Conservation (phyloP, 169 alveolate species). For the Neospora caninum region DNA sequence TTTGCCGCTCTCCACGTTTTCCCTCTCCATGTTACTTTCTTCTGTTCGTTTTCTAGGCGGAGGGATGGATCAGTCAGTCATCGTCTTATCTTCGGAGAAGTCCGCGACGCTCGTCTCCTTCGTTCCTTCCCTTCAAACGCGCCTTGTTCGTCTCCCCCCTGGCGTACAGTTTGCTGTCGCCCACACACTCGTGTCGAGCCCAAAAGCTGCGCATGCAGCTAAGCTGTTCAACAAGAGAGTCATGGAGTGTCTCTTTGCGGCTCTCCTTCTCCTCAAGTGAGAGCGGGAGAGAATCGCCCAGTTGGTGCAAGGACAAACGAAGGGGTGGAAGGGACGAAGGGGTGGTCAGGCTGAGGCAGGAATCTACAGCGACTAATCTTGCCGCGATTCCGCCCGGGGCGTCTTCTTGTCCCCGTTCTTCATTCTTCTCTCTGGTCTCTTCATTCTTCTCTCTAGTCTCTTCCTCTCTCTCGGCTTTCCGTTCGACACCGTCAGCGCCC, state of each 20-base stretch:
- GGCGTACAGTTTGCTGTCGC: background rate
- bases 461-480: too few relatives aligned
- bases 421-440: background rate
- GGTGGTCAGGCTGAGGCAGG: too few relatives aligned
- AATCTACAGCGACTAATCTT: too few relatives aligned
- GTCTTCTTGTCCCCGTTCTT: background rate
- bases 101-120: slow-evolving; percentile 1
- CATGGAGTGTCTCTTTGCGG: slow-evolving; percentile 6
- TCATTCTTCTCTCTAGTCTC: background rate
- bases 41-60: background rate
- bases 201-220: slow-evolving; percentile 6
- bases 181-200: background rate
- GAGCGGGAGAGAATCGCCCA: too few relatives aligned
- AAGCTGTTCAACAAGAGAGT: slow-evolving; percentile 6
- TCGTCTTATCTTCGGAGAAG: background rate
- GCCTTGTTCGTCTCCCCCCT: background rate
- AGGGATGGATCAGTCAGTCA: slow-evolving; percentile 2
- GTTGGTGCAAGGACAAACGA: too few relatives aligned
- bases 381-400: too few relatives aligned
- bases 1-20: too few relatives aligned
- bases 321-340: too few relatives aligned
- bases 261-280: background rate
- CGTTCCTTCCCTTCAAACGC: background rate
- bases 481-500: too few relatives aligned
- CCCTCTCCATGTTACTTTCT: too few relatives aligned